phyloP scores from a whole-genome alignment of 1,284 basidiomycete species.

The Apiotrichum akiyoshidainum region DNA sequence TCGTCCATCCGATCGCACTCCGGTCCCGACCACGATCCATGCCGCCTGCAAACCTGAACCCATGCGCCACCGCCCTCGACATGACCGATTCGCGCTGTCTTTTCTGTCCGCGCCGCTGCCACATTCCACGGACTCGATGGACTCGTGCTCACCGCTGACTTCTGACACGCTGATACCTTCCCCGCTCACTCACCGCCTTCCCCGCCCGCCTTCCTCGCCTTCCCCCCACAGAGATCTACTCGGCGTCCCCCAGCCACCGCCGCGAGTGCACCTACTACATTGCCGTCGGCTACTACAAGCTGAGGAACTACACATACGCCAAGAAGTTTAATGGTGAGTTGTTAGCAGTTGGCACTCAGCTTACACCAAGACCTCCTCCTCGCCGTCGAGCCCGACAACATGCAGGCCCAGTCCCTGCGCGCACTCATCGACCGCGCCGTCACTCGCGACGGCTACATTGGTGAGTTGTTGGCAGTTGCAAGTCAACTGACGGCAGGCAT shows the following conservation, averaged over 20 bases:
- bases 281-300: constrained; percentile 93
- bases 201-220: background rate
- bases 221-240: constrained; percentile 73
- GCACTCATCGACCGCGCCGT: constrained; percentile 84
- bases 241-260: constrained; percentile 77
- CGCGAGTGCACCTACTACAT: constrained; percentile 98
- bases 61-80: too few relatives aligned
- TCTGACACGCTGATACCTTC: background rate
- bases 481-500: constrained; percentile 63
- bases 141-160: background rate
- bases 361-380: constrained; percentile 67
- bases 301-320: constrained; percentile 91
- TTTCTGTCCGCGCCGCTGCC: too few relatives aligned
- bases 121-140: too few relatives aligned
- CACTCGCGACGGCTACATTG: constrained; percentile 60
- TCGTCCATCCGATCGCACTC: too few relatives aligned
- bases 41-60: too few relatives aligned
- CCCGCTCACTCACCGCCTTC: background rate
- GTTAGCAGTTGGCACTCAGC: background rate
- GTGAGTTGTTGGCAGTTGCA: constrained; percentile 53
- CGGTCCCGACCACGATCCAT: too few relatives aligned
- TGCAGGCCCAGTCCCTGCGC: constrained; percentile 84
- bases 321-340: constrained; percentile 83
- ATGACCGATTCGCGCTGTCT: too few relatives aligned
- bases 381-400: constrained; percentile 88